These are phyloP conservation scores for Ophiostoma ulmi DNA, from an alignment of 2,329 filamentous ascomycete species.

Conservation along the genomic window DNA sequence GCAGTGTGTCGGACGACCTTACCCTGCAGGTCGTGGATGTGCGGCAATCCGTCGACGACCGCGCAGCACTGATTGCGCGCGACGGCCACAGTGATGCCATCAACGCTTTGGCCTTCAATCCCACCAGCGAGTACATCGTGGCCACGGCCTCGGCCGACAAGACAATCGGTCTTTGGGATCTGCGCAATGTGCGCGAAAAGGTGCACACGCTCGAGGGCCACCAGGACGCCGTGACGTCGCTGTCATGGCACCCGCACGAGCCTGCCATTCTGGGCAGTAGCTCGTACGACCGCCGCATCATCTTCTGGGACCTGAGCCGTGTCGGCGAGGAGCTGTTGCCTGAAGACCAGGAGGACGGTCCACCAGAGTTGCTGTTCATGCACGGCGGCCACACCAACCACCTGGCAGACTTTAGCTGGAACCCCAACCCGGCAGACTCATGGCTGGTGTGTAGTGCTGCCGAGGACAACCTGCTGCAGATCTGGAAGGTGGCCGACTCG, in stretches of 20 bases:
- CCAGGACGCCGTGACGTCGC: slow-evolving; percentile 79
- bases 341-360: slow-evolving; percentile 91
- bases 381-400: slow-evolving; percentile 97
- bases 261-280: slow-evolving; percentile 82
- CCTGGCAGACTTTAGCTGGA: slow-evolving; percentile 96
- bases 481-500: slow-evolving; percentile 81
- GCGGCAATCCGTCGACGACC: slow-evolving; percentile 61
- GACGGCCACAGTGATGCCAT: slow-evolving; percentile 85
- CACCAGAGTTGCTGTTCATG: slow-evolving; percentile 97
- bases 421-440: slow-evolving; percentile 85
- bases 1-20: slow-evolving; percentile 90
- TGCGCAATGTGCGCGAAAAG: slow-evolving; percentile 84
- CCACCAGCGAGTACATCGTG: slow-evolving; percentile 79
- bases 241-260: slow-evolving; percentile 93
- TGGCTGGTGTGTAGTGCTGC: slow-evolving; percentile 95
- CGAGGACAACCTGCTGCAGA: slow-evolving; percentile 93
- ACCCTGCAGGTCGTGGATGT: slow-evolving; percentile 88
- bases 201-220: slow-evolving; percentile 88
- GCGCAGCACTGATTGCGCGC: slow-evolving; percentile 62
- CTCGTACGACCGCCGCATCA: slow-evolving; percentile 86
- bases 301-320: slow-evolving; percentile 92
- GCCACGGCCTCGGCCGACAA: slow-evolving; percentile 94
- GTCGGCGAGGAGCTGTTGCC: slow-evolving; percentile 92
- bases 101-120: slow-evolving; percentile 94
- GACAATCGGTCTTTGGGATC: slow-evolving; percentile 90